A percentile compares a stretch with the other conserved stretches of the same genome.
These are phyloP conservation scores for Bathelium albidoporum DNA, from an alignment of 495 filamentous ascomycete genomes.

Conservation along the genomic window DNA sequence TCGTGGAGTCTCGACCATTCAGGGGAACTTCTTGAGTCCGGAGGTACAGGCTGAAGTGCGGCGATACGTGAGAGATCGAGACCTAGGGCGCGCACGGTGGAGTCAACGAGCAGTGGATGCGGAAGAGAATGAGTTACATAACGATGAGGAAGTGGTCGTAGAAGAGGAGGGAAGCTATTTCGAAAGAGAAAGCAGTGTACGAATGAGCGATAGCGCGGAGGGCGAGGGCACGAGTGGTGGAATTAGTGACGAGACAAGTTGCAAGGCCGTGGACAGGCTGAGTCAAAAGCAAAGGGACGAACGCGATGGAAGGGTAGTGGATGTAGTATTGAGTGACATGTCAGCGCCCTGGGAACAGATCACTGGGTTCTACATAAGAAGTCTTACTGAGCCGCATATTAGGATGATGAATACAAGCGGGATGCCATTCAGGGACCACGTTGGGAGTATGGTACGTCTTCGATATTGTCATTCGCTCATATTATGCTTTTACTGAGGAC, in stretches of 20 bases:
- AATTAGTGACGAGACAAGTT: conserved; percentile 13
- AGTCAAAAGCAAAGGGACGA: conserved; percentile 25
- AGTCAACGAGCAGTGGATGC: neutral
- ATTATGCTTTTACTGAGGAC: neutral
- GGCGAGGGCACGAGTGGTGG: conserved; percentile 12
- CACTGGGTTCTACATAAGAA: conserved; percentile 67
- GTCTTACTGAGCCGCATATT: conserved; percentile 79
- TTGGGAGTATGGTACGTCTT: conserved; percentile 78
- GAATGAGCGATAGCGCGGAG: conserved; percentile 9
- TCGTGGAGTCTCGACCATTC: conserved; percentile 78
- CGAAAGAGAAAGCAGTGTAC: conserved; percentile 27
- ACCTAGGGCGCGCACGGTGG: conserved; percentile 43
- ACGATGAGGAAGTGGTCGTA: conserved; percentile 27
- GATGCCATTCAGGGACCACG: conserved; percentile 74
- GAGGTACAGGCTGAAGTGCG: conserved; percentile 64
- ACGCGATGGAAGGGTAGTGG: conserved; percentile 50
- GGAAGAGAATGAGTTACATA: conserved; percentile 9
- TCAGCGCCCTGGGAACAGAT: conserved; percentile 85
- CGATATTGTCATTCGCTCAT: neutral
- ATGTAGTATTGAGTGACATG: conserved; percentile 98
- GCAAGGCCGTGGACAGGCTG: conserved; percentile 5
- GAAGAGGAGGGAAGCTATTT: conserved; percentile 29
- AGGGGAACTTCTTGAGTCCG: conserved; percentile 76
- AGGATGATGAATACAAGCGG: conserved; percentile 99
- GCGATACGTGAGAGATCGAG: conserved; percentile 57